Conservation (phyloP, 805 yeast species). For the Scheffersomyces spartinae region DNA sequence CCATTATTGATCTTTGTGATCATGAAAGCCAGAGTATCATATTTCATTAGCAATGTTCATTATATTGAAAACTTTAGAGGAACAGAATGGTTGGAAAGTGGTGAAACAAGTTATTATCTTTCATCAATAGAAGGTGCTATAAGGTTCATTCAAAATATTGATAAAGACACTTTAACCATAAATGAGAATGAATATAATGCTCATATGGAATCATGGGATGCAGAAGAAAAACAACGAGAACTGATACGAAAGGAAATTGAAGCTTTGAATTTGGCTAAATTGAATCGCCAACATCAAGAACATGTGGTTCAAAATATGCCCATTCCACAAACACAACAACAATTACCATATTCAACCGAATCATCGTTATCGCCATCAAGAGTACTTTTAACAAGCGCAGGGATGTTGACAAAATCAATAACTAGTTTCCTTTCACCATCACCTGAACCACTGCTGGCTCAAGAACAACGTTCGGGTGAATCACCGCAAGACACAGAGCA, state of each 20-base stretch:
- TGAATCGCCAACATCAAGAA: not conserved
- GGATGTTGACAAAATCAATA: slow-evolving; percentile 38
- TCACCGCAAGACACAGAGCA: slow-evolving; percentile 4
- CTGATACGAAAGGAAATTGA: slow-evolving; percentile 6
- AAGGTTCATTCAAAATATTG: slow-evolving; percentile 58
- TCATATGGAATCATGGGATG: slow-evolving; percentile 40
- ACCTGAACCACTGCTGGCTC: slow-evolving; percentile 12
- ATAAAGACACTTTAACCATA: slow-evolving; percentile 47
- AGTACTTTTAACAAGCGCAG: slow-evolving; percentile 35
- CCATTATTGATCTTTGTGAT: slow-evolving; percentile 78
- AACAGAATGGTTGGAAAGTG: slow-evolving; percentile 55
- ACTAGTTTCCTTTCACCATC: slow-evolving; percentile 28
- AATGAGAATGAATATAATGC: slow-evolving; percentile 47
- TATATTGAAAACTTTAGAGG: slow-evolving; percentile 81
- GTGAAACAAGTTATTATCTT: slow-evolving; percentile 86
- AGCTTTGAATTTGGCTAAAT: not conserved
- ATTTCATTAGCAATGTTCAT: slow-evolving; percentile 65
- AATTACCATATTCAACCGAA: slow-evolving; percentile 8
- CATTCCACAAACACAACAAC: slow-evolving; percentile 9
- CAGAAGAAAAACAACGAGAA: slow-evolving; percentile 16
- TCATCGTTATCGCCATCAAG: slow-evolving; percentile 23
- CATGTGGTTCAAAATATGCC: slow-evolving; percentile 1
- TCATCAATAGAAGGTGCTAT: slow-evolving; percentile 88
- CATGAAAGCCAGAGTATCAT: slow-evolving; percentile 50
- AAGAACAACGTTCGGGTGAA: slow-evolving; percentile 1